Percentiles rank a stretch among this genome's conserved stretches.
phyloP scores from a whole-genome alignment of 495 filamentous ascomycete genomes.

The Penicillium tannophilum region DNA sequence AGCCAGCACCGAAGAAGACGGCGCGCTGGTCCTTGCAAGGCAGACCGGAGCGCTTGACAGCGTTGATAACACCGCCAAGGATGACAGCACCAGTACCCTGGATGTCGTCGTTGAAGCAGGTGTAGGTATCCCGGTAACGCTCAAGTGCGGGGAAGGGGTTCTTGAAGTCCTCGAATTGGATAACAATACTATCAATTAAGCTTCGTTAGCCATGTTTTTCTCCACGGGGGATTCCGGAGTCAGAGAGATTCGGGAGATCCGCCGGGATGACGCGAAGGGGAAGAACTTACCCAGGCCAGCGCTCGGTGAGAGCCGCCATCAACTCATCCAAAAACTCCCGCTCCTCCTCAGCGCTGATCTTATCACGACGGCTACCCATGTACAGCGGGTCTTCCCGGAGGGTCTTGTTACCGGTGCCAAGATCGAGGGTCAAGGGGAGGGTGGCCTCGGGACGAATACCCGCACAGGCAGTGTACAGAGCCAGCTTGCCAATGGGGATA shows the following conservation, averaged over 20 bases:
- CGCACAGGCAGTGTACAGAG: conserved; percentile 93
- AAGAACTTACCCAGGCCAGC: conserved; percentile 71
- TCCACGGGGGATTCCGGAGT: not conserved
- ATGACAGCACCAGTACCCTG: conserved; percentile 98
- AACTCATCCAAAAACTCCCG: conserved; percentile 96
- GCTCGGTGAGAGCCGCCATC: conserved; percentile 87
- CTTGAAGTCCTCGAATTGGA: conserved; percentile 99
- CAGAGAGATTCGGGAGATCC: conserved; percentile 15
- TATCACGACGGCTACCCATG: conserved; percentile 82
- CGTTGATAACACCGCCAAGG: conserved; percentile 90
- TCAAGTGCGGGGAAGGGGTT: conserved; percentile 94
- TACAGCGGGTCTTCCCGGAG: conserved; percentile 92
- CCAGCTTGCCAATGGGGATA: conserved; percentile 93
- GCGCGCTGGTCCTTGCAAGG: conserved; percentile 89
- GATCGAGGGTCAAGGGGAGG: conserved; percentile 87
- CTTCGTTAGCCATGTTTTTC: conserved; percentile 24
- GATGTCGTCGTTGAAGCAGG: conserved; percentile 98
- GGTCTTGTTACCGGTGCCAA: conserved; percentile 87
- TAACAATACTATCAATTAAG: conserved; percentile 67
- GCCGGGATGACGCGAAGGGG: conserved; percentile 21
- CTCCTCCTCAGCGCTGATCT: conserved; percentile 78
- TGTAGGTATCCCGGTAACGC: conserved; percentile 82
- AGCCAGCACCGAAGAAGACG: conserved; percentile 95
- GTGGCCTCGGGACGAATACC: conserved; percentile 93
- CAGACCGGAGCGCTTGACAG: conserved; percentile 83